Base-by-base conservation (phyloP, 805 yeast species). In the Babjeviella inositovora region DNA sequence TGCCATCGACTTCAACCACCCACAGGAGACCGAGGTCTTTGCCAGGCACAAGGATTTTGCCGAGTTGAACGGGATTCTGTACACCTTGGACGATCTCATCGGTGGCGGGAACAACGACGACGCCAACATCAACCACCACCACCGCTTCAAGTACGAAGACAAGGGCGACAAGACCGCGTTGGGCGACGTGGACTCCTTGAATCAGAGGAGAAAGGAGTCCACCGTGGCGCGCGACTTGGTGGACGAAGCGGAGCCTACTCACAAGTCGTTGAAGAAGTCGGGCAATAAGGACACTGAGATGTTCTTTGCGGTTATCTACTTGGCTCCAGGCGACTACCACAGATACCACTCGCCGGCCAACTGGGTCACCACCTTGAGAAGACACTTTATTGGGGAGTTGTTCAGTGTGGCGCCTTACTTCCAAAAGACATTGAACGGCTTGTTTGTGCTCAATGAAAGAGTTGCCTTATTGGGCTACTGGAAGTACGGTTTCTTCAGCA, bases 271-370 rank as follows among this genome's bases (percentile, higher is more conserved):
- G 38, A 11, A 50, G 46, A 30, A 34, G 16, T 32, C 26, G 4
- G 40, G 45, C 16, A 43, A 55, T 12, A 37, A 45, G 12, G 62
- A 64, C 19, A 76, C 70, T 25, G 65, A 70, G 34, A 54, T 90
- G 27, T 87, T 62, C 39, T 90, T 75, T 46, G 75, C 94, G 1
- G 99, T 90, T 11, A 81, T 90, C 11, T 90, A 90, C 43, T 58
- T 90, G 25, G 95, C 97, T 0, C 99, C 99, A 1, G 99, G 99
- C 18, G 98, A 90, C 45, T 90, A 90, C 48, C 99, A 90, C 49
- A 74, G 93, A 31, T 90, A 75, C 53, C 99, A 90, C 45, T 81
- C 97, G 7, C 98, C 99, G 3, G 67, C 82, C 2, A 75, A 79
- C 43, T 90, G 99, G 99, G 96, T 90, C 11, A 72, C 92, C 22